Conservation (phyloP, 2,329 filamentous ascomycete genomes). For the Aspergillus sojae region DNA sequence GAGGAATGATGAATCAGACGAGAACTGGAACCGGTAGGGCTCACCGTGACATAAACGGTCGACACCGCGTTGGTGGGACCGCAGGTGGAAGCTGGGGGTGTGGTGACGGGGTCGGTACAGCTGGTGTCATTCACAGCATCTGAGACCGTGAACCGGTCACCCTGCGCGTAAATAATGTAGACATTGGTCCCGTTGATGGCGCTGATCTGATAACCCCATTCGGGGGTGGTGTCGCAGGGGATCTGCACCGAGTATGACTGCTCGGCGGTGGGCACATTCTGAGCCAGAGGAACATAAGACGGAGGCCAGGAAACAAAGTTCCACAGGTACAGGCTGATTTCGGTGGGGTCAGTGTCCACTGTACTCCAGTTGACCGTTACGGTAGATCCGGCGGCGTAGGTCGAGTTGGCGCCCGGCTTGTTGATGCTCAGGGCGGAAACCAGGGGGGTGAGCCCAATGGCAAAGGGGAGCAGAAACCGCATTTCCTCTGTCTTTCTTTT, state of each 20-base stretch:
- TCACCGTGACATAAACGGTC: constrained; percentile 29
- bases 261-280: constrained; percentile 37
- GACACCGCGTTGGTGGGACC: constrained; percentile 18
- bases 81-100: constrained; percentile 21
- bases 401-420: constrained; percentile 39
- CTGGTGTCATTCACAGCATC: constrained; percentile 13
- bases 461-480: constrained; percentile 15
- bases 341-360: constrained; percentile 46
- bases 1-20: constrained; percentile 12
- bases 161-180: constrained; percentile 49
- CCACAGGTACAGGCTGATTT: constrained; percentile 47
- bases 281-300: constrained; percentile 41
- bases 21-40: constrained; percentile 24
- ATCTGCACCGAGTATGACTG: constrained; percentile 39
- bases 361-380: constrained; percentile 41
- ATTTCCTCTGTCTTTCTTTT: neutral
- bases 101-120: constrained; percentile 30
- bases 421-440: constrained; percentile 28
- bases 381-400: constrained; percentile 39
- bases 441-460: constrained; percentile 20
- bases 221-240: constrained; percentile 40
- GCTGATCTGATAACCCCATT: constrained; percentile 49
- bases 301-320: constrained; percentile 52
- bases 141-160: constrained; percentile 41
- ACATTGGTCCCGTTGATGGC: constrained; percentile 52